Conservation (phyloP, 2,329 filamentous ascomycete genomes). For the Alternaria tenuissima region DNA sequence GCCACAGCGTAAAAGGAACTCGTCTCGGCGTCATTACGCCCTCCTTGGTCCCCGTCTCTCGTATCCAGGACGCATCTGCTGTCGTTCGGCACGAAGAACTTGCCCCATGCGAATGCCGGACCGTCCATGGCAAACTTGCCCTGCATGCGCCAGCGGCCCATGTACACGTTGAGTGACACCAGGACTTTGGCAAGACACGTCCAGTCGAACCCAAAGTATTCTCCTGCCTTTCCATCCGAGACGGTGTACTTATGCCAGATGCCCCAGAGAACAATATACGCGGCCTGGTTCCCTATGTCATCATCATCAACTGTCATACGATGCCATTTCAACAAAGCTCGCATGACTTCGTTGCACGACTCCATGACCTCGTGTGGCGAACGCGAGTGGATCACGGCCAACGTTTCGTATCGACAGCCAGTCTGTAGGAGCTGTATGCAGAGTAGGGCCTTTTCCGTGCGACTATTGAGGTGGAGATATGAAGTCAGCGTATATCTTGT, state of each 20-base stretch:
- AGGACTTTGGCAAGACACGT: slow-evolving; percentile 33
- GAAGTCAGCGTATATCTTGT: background rate
- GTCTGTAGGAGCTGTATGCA: slow-evolving; percentile 37
- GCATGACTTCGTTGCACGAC: slow-evolving; percentile 38
- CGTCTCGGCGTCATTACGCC: slow-evolving; percentile 1
- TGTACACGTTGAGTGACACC: slow-evolving; percentile 40
- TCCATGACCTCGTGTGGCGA: slow-evolving; percentile 33
- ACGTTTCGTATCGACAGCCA: slow-evolving; percentile 35
- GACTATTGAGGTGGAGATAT: background rate
- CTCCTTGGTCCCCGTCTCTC: background rate
- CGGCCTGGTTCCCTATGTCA: slow-evolving; percentile 6
- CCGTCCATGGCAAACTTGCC: slow-evolving; percentile 33
- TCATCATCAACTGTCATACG: slow-evolving; percentile 24
- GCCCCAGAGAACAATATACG: slow-evolving; percentile 31
- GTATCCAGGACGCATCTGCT: slow-evolving; percentile 12
- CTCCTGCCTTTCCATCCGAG: slow-evolving; percentile 10
- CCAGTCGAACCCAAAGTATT: slow-evolving; percentile 35
- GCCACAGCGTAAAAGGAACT: background rate
- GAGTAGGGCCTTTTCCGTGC: slow-evolving; percentile 40
- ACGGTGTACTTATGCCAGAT: slow-evolving; percentile 26
- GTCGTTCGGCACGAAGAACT: slow-evolving; percentile 21
- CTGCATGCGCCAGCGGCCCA: slow-evolving; percentile 41
- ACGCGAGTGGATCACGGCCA: slow-evolving; percentile 41
- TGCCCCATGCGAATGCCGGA: slow-evolving; percentile 34
- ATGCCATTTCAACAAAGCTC: slow-evolving; percentile 35